Base-by-base conservation (phyloP, 2,329 filamentous ascomycete genomes). In the Decorospora gaudefroyi region DNA sequence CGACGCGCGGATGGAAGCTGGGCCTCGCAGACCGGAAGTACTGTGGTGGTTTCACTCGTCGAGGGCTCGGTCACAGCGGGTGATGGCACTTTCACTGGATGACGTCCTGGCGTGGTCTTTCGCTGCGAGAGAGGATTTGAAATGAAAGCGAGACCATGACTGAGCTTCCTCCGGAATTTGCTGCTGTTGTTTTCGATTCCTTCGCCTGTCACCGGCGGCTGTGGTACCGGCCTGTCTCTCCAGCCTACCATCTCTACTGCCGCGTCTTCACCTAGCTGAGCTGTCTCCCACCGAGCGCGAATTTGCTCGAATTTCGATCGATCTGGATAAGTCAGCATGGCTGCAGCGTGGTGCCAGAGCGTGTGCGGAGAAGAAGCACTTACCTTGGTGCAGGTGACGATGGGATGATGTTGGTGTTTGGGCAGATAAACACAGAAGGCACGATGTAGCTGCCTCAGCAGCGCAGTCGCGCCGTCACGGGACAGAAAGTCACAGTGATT, bases 281-380 rank as follows among this genome's bases (percentile, higher is more conserved):
- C 59, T 10, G 60, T 49, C 55, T 70, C 65, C 66, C 65, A 70
- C 17, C 44, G 59, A 52, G 67, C 64, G 16, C 64, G 63, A 17
- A 70, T 47, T 28, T 60, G 53, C 44, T 65, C 56, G 40, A 69
- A 70, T 39, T 42, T 68, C 12, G 57, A 46, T 46, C 49, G 59
- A 49, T 67, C 64, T 59, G 62, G 54, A 51, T 63, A 61, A 15
- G 48, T 70, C 37, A 70, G 65, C 67, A 70, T 70, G 55, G 41
- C 39, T 49, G 42, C 40, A 55, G 44, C 47, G 54, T 59, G 51
- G 40, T 38, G 25, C 12, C 19, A 23, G 32, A n/a, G 34, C 15
- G 40, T 48, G 39, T 32, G 37, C 31, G 23, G 29, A 31, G 36
- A 15, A n/a, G 35, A 35, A 42, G 26, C 25, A 50, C 55, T 56